A percentile compares a stretch with the other conserved stretches of the same genome.
These are phyloP conservation scores for Ceraceosorus bombacis DNA, from an alignment of 1,284 basidiomycete genomes.

Conservation along the genomic window DNA sequence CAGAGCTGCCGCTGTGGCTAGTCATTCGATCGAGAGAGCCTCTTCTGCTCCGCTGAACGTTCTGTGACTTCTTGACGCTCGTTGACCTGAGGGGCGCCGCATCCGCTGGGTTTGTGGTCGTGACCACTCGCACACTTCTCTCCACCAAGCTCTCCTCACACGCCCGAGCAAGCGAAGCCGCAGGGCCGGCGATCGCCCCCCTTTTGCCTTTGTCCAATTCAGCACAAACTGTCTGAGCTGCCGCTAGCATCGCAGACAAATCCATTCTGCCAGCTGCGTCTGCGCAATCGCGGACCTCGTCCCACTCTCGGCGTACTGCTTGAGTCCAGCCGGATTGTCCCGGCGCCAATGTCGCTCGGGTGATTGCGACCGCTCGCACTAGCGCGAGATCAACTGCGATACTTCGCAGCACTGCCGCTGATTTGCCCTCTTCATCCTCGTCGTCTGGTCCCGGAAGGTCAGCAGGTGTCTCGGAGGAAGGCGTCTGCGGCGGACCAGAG, in stretches of 20 bases:
- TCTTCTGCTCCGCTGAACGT: too few species aligned
- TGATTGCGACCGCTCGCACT: background rate
- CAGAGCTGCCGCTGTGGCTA: too few species aligned
- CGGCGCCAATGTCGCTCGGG: background rate
- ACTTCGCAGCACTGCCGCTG: background rate
- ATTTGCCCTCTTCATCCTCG: background rate
- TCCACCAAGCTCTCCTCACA: background rate
- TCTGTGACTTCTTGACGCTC: too few species aligned
- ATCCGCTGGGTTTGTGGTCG: too few species aligned
- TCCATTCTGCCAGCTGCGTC: background rate
- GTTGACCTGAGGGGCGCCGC: too few species aligned
- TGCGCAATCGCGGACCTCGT: background rate
- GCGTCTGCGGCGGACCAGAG: background rate
- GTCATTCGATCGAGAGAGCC: too few species aligned
- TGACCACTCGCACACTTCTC: too few species aligned
- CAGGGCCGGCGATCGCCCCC: background rate
- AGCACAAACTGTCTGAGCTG: background rate
- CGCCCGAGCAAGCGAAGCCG: background rate
- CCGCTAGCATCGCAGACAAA: background rate
- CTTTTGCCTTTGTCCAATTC: background rate
- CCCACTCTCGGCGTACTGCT: background rate
- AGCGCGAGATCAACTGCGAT: background rate
- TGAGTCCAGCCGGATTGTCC: background rate
- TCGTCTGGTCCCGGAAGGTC: conserved; percentile 4
- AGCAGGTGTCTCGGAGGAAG: background rate